These are phyloP conservation scores for Fusarium xylarioides DNA, from an alignment of 2,329 filamentous ascomycete genomes.

Conservation along the genomic window DNA sequence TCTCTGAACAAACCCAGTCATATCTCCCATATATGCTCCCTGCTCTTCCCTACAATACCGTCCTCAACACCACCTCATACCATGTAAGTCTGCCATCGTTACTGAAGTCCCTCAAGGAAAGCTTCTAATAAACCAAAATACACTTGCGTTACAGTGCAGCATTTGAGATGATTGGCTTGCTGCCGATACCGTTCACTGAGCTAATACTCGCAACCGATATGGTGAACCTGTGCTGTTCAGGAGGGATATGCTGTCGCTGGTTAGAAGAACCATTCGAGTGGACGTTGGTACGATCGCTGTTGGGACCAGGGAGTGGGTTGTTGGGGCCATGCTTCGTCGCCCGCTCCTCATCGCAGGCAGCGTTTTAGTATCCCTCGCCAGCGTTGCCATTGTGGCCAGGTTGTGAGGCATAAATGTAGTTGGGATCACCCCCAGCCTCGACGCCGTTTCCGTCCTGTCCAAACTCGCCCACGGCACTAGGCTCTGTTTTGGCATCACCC, in stretches of 20 bases:
- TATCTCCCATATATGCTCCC: neutral
- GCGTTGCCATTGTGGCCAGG: constrained; percentile 67
- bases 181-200: neutral
- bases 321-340: neutral
- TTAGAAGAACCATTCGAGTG: neutral
- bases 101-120: neutral
- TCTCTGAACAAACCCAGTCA: constrained; percentile 19
- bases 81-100: constrained; percentile 30
- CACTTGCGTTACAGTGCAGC: constrained; percentile 13
- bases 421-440: constrained; percentile 53
- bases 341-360: neutral
- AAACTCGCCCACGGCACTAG: constrained; percentile 49
- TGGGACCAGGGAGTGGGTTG: neutral
- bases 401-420: constrained; percentile 65
- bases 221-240: neutral
- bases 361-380: constrained; percentile 61
- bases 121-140: constrained; percentile 15
- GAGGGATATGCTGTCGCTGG: neutral
- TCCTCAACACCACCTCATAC: constrained; percentile 10
- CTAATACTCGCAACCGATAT: neutral
- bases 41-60: neutral
- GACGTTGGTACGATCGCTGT: neutral
- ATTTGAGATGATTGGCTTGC: neutral
- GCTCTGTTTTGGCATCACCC: constrained; percentile 46
- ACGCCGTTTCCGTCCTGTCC: constrained; percentile 54